Evolutionary conservation across 352 stramenopile species (phyloP).

Genomic region (Globisporangium irregulare): DNA sequence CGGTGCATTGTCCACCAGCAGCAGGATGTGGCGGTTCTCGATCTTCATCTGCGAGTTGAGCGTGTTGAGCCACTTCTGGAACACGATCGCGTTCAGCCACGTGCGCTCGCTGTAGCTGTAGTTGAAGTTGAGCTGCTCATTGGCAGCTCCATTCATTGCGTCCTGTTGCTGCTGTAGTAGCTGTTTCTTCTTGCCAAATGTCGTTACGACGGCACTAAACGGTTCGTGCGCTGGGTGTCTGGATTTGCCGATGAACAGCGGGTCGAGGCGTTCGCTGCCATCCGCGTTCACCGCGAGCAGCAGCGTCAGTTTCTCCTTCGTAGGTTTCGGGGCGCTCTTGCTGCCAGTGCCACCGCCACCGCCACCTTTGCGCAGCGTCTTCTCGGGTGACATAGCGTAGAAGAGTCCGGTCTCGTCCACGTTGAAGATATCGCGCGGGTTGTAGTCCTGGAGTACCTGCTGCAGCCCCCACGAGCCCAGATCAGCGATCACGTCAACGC

Average conservation of each 20-base stretch:
- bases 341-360: neutral
- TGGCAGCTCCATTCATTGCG: constrained; percentile 4
- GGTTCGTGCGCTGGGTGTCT: constrained; percentile 5
- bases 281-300: constrained; percentile 27
- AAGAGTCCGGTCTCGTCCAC: constrained; percentile 16
- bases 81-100: constrained; percentile 31
- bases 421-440: constrained; percentile 10
- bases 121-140: constrained; percentile 19
- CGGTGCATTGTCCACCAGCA: constrained; percentile 28
- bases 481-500: neutral
- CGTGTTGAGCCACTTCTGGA: constrained; percentile 28
- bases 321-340: neutral
- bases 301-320: constrained; percentile 14
- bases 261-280: constrained; percentile 24
- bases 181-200: neutral
- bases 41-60: constrained; percentile 30
- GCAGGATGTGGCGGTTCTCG: constrained; percentile 26
- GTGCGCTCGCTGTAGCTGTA: constrained; percentile 27
- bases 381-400: constrained; percentile 12
- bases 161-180: neutral
- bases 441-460: constrained; percentile 12
- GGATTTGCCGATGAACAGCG: constrained; percentile 24
- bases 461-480: constrained; percentile 11
- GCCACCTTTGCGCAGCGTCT: neutral
- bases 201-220: neutral